Evolutionary conservation across 1,139 yeast genomes (phyloP).

Genomic region (Pichia sp.): DNA sequence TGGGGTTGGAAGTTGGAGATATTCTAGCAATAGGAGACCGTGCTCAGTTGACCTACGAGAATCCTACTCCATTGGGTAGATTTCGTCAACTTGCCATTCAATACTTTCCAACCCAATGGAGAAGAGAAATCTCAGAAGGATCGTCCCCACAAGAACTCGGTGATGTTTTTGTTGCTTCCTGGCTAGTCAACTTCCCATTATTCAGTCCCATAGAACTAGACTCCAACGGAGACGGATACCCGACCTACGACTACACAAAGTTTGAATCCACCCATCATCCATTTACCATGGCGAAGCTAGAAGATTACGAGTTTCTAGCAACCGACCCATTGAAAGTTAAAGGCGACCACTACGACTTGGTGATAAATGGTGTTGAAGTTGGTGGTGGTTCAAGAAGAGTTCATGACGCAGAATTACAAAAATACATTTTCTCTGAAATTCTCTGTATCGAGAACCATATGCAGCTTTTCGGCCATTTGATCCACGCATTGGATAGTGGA

Average conservation of each 20-base stretch:
- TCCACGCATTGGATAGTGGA: slow-evolving; percentile 79
- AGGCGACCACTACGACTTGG: slow-evolving; percentile 95
- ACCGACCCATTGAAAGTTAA: slow-evolving; percentile 59
- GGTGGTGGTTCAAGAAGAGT: slow-evolving; percentile 98
- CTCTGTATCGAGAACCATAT: slow-evolving; percentile 53
- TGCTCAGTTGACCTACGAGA: slow-evolving; percentile 67
- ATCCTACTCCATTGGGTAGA: slow-evolving; percentile 92
- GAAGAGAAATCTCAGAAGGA: slow-evolving; percentile 31
- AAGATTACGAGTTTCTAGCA: slow-evolving; percentile 57
- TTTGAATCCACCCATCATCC: slow-evolving; percentile 90
- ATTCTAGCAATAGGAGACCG: slow-evolving; percentile 72
- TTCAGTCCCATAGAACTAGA: slow-evolving; percentile 65
- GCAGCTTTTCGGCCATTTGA: slow-evolving; percentile 77
- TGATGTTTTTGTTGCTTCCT: slow-evolving; percentile 58
- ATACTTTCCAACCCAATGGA: slow-evolving; percentile 49
- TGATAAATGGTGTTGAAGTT: slow-evolving; percentile 88
- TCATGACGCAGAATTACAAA: slow-evolving; percentile 78
- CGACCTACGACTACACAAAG: slow-evolving; percentile 48
- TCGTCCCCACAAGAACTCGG: slow-evolving; percentile 13
- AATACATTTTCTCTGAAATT: slow-evolving; percentile 57
- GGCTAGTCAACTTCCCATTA: slow-evolving; percentile 91
- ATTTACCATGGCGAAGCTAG: slow-evolving; percentile 81
- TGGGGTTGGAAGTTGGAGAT: slow-evolving; percentile 63
- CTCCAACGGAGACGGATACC: slow-evolving; percentile 42
- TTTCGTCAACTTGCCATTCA: slow-evolving; percentile 71